A percentile compares a stretch with the other conserved stretches of the same genome.
Evolutionary conservation across 2,329 filamentous ascomycete species (phyloP).

Genomic region (Epichloe coenophiala): DNA sequence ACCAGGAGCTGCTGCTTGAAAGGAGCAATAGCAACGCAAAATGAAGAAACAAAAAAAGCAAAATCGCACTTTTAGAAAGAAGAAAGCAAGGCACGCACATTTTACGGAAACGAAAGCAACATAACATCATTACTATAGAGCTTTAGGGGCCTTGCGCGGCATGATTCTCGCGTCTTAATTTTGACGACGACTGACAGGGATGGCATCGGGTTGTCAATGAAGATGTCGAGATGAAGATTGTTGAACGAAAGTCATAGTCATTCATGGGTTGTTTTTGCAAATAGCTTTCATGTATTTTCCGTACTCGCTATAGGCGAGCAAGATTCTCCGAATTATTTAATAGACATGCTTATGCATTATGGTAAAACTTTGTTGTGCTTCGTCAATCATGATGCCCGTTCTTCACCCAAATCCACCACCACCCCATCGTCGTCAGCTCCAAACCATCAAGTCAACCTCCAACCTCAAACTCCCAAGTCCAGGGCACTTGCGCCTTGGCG

Average conservation of each 20-base stretch:
- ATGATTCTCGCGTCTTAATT: neutral
- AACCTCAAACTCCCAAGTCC: too few relatives aligned
- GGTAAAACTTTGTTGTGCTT: neutral
- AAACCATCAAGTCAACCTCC: neutral
- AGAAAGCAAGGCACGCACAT: neutral
- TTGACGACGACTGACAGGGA: slow-evolving; percentile 8
- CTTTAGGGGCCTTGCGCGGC: neutral
- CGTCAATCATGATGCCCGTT: too few relatives aligned
- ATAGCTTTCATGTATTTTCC: neutral
- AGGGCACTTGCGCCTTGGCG: too few relatives aligned
- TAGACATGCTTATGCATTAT: slow-evolving; percentile 3
- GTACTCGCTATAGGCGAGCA: neutral
- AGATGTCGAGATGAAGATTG: slow-evolving; percentile 1
- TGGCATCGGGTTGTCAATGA: slow-evolving; percentile 6
- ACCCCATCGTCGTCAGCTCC: too few relatives aligned
- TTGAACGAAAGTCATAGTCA: neutral
- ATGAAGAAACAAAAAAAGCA: neutral
- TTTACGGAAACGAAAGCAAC: neutral
- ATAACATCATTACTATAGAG: slow-evolving; percentile 1
- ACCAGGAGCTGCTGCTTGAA: slow-evolving; percentile 26
- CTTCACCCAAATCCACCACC: too few relatives aligned
- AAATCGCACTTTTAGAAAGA: neutral
- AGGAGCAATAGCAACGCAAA: slow-evolving; percentile 7
- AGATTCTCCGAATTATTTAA: neutral
- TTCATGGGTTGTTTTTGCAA: neutral